Evolutionary conservation across 2,329 filamentous ascomycete genomes (phyloP).

Genomic region (Volutella citrinella): DNA sequence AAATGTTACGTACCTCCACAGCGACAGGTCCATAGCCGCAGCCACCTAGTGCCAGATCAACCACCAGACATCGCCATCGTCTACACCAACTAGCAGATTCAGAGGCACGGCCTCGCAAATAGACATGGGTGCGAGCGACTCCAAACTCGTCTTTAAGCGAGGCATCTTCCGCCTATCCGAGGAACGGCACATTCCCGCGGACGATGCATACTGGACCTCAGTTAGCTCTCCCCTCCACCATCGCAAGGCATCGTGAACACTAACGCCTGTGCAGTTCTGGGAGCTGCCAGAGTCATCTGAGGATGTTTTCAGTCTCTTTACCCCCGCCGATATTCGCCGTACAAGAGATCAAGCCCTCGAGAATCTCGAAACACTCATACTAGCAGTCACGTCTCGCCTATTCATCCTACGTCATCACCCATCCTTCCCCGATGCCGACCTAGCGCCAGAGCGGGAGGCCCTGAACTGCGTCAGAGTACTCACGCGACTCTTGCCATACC

Average conservation of each 20-base stretch:
- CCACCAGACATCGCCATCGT: too few relatives aligned
- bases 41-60: too few relatives aligned
- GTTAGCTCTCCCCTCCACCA: constrained; percentile 50
- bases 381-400: constrained; percentile 79
- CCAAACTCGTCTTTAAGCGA: constrained; percentile 97
- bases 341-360: constrained; percentile 80
- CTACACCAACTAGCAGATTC: too few relatives aligned
- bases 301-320: constrained; percentile 95
- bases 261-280: constrained; percentile 69
- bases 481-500: constrained; percentile 82
- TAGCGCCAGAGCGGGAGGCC: constrained; percentile 82
- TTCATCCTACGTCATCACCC: constrained; percentile 82
- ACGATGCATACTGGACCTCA: constrained; percentile 90
- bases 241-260: constrained; percentile 9
- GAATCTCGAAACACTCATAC: constrained; percentile 85
- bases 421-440: constrained; percentile 82
- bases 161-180: constrained; percentile 97
- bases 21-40: too few relatives aligned
- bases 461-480: constrained; percentile 93
- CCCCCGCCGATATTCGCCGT: constrained; percentile 81
- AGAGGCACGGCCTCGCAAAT: constrained; percentile 22
- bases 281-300: constrained; percentile 93
- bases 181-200: constrained; percentile 78
- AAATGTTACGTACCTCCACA: too few relatives aligned
- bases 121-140: constrained; percentile 93